Conservation (phyloP, 1,284 basidiomycete species). For the Fomitiporia mediterranea region DNA sequence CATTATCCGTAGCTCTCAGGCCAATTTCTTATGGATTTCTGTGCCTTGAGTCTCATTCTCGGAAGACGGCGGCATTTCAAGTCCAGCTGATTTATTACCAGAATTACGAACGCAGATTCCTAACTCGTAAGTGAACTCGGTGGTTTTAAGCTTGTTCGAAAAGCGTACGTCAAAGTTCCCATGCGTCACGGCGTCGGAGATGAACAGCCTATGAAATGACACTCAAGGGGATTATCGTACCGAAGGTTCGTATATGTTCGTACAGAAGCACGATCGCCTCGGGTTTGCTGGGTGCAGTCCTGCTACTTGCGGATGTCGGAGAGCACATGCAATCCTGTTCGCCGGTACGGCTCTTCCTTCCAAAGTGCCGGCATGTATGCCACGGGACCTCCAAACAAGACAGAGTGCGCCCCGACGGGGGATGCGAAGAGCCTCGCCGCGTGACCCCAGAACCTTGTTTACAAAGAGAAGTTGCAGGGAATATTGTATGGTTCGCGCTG, state of each 20-base stretch:
- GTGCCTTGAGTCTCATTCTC: not conserved
- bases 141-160: not conserved
- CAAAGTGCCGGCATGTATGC: not conserved
- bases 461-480: not conserved
- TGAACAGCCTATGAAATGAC: not conserved
- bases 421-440: not conserved
- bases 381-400: not conserved
- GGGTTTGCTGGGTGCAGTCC: conserved; percentile 1
- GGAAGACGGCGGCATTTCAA: not conserved
- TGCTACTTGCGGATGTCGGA: not conserved
- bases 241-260: too few relatives aligned
- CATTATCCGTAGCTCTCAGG: not conserved
- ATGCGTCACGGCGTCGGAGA: not conserved
- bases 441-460: not conserved
- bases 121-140: not conserved
- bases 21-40: not conserved
- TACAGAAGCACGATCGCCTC: not conserved
- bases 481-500: not conserved
- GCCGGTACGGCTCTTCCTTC: not conserved
- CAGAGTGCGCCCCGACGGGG: not conserved
- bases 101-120: not conserved
- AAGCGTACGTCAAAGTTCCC: not conserved
- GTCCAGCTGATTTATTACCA: not conserved
- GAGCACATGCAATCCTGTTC: not conserved
- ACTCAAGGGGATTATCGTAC: not conserved